These are phyloP conservation scores for Pichia cactophila DNA, from an alignment of 1,139 yeast genomes.

Conservation along the genomic window DNA sequence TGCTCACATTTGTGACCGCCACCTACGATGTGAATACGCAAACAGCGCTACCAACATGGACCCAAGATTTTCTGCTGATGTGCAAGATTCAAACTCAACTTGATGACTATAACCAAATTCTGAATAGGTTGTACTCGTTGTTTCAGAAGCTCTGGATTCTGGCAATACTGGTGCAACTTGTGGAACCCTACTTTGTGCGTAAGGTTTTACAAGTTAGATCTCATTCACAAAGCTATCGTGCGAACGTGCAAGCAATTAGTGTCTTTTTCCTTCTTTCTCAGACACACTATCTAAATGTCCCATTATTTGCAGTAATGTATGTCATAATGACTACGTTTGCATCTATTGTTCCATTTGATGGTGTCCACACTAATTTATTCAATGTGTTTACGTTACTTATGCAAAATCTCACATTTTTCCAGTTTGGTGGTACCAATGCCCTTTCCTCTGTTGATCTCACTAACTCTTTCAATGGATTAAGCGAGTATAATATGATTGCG, in stretches of 20 bases:
- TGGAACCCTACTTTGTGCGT: conserved; percentile 16
- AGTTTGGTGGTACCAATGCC: conserved; percentile 86
- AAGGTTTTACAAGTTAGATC: background rate
- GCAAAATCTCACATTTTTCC: conserved; percentile 76
- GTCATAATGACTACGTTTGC: conserved; percentile 30
- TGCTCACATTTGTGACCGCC: conserved; percentile 23
- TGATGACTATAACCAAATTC: conserved; percentile 18
- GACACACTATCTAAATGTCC: conserved; percentile 59
- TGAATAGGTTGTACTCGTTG: conserved; percentile 17
- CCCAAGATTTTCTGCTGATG: conserved; percentile 13
- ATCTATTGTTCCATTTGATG: background rate
- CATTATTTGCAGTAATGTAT: conserved; percentile 52
- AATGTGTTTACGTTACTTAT: conserved; percentile 30
- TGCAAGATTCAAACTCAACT: conserved; percentile 10
- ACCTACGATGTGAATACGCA: conserved; percentile 19
- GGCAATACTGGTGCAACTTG: conserved; percentile 10
- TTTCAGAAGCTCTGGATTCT: conserved; percentile 22
- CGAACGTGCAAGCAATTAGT: conserved; percentile 39
- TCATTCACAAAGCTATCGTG: conserved; percentile 12
- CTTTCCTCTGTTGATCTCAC: conserved; percentile 85
- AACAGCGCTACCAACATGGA: conserved; percentile 20
- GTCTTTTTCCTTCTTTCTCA: conserved; percentile 63
- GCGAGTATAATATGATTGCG: conserved; percentile 55
- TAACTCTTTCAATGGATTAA: conserved; percentile 85
- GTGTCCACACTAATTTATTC: conserved; percentile 13